phyloP scores from a whole-genome alignment of 805 yeast species.

The Pichia pseudocactophila region DNA sequence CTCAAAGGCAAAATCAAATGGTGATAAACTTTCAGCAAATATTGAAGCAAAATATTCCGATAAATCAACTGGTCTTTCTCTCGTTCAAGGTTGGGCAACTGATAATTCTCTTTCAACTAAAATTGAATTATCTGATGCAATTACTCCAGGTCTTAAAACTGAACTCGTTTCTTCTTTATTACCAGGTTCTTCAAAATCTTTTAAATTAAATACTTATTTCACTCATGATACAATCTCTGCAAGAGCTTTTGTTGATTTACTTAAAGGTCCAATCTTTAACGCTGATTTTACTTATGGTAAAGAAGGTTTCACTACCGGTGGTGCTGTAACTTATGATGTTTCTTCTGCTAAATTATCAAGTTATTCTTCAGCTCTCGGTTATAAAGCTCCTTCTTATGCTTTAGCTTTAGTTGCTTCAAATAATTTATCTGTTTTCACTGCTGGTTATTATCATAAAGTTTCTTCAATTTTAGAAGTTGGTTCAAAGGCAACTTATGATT shows the following conservation, averaged over 20 bases:
- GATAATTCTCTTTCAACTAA: constrained; percentile 87
- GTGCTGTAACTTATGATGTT: constrained; percentile 94
- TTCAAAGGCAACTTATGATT: constrained; percentile 95
- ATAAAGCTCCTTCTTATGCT: constrained; percentile 80
- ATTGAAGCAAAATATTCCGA: constrained; percentile 89
- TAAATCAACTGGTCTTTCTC: constrained; percentile 83
- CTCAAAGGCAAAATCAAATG: constrained; percentile 74
- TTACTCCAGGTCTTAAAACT: constrained; percentile 92
- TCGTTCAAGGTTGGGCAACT: constrained; percentile 98
- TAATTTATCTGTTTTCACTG: constrained; percentile 83
- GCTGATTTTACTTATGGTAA: constrained; percentile 94
- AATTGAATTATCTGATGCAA: constrained; percentile 82
- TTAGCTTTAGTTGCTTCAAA: constrained; percentile 76
- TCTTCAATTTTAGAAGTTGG: constrained; percentile 91
- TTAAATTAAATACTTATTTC: constrained; percentile 84
- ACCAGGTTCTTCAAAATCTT: constrained; percentile 80
- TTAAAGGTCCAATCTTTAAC: constrained; percentile 91
- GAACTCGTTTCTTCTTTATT: constrained; percentile 81
- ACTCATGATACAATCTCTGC: constrained; percentile 89
- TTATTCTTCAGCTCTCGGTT: constrained; percentile 90
- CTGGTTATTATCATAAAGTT: constrained; percentile 95
- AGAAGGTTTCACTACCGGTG: constrained; percentile 95
- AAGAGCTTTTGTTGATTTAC: constrained; percentile 87
- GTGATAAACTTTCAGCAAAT: constrained; percentile 76
- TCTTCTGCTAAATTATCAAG: constrained; percentile 86